Conservation (phyloP, 2,329 filamentous ascomycete species). For the Rachicladosporium sp. region DNA sequence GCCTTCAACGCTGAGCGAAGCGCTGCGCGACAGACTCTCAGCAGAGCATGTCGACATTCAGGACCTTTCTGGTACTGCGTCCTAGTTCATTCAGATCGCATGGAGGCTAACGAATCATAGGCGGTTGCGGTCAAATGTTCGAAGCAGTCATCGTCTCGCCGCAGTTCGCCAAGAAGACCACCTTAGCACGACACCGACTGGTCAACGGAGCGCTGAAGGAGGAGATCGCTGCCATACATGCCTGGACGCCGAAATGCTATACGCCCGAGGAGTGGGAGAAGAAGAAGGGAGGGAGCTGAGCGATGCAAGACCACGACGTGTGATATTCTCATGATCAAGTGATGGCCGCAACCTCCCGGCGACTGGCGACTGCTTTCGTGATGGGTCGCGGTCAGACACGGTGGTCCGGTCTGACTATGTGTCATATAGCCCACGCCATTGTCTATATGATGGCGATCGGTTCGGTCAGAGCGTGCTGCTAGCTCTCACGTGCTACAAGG, state of each 20-base stretch:
- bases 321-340: too few species aligned
- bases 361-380: too few species aligned
- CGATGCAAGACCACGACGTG: too few species aligned
- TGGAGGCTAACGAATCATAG: conserved; percentile 25
- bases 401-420: too few species aligned
- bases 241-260: conserved; percentile 89
- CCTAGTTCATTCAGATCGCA: too few species aligned
- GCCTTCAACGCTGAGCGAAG: conserved; percentile 55
- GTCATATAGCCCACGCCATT: too few species aligned
- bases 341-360: too few species aligned
- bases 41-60: conserved; percentile 76
- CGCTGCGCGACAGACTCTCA: conserved; percentile 56
- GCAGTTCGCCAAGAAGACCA: conserved; percentile 43
- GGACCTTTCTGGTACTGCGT: conserved; percentile 66
- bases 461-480: too few species aligned
- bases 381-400: too few species aligned
- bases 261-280: conserved; percentile 82
- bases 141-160: conserved; percentile 54
- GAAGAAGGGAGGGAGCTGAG: conserved; percentile 33
- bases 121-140: conserved; percentile 60
- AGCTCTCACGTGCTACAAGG: too few species aligned
- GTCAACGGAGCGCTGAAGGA: conserved; percentile 74
- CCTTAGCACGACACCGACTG: conserved; percentile 72
- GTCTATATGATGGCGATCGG: too few species aligned
- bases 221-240: conserved; percentile 84